These are phyloP conservation scores for Plasmopara viticola DNA, from an alignment of 352 stramenopile species.

Conservation along the genomic window DNA sequence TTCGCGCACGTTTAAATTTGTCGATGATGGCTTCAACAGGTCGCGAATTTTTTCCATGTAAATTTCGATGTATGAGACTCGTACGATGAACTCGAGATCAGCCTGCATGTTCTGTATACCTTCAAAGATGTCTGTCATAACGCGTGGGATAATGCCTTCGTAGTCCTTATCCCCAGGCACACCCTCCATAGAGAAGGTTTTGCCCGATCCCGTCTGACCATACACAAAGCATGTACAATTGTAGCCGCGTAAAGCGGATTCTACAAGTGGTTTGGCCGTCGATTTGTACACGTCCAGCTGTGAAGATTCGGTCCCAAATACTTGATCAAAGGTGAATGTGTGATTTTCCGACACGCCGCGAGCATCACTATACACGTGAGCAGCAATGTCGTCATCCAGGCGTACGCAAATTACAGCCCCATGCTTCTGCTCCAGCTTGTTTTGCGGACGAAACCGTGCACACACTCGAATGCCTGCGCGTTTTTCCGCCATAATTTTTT, in stretches of 20 bases:
- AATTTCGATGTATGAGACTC: slow-evolving; percentile 98
- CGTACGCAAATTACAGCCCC: slow-evolving; percentile 52
- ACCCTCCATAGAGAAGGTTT: slow-evolving; percentile 90
- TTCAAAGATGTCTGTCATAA: slow-evolving; percentile 66
- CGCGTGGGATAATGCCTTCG: slow-evolving; percentile 65
- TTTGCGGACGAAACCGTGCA: slow-evolving; percentile 70
- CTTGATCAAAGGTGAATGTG: slow-evolving; percentile 72
- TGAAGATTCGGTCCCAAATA: slow-evolving; percentile 51
- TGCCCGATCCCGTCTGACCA: slow-evolving; percentile 87
- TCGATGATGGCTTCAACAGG: slow-evolving; percentile 73
- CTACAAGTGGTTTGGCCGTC: slow-evolving; percentile 56
- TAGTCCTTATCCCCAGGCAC: slow-evolving; percentile 60
- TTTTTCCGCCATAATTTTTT: slow-evolving; percentile 19
- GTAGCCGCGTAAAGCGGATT: slow-evolving; percentile 65
- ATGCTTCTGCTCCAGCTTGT: slow-evolving; percentile 68
- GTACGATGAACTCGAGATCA: slow-evolving; percentile 90
- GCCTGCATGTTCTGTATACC: slow-evolving; percentile 62
- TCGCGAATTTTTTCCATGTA: slow-evolving; percentile 99
- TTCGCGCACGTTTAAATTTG: slow-evolving; percentile 53
- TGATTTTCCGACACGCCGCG: slow-evolving; percentile 28
- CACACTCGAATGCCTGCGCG: slow-evolving; percentile 59
- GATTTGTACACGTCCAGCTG: slow-evolving; percentile 58
- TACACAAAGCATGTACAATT: slow-evolving; percentile 93
- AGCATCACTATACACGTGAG: slow-evolving; percentile 28
- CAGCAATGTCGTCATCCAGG: slow-evolving; percentile 42